phyloP scores from a whole-genome alignment of 73 alveolate genomes.

The Tetrahymena malaccensis region DNA sequence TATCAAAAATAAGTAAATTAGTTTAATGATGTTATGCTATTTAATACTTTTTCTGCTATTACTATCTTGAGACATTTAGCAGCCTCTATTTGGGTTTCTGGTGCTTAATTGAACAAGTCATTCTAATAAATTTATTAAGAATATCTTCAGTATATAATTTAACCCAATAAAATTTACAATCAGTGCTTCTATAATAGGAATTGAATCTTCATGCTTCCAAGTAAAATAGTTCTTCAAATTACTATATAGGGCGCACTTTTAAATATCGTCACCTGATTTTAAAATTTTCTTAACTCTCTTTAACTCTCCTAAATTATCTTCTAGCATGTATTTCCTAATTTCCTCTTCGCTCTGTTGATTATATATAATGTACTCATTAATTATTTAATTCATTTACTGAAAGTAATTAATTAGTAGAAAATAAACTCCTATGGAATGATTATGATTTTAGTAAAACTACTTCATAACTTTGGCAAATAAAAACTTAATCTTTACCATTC shows the following conservation, averaged over 20 bases:
- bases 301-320: background rate
- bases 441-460: background rate
- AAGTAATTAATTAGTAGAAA: background rate
- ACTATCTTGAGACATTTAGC: background rate
- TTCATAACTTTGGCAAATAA: background rate
- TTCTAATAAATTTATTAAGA: background rate
- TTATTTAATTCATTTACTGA: background rate
- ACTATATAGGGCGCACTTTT: background rate
- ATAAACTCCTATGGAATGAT: background rate
- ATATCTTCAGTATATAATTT: background rate
- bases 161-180: background rate
- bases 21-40: background rate
- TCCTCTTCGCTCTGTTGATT: background rate
- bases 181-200: background rate
- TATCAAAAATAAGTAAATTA: no score
- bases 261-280: background rate
- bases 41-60: background rate
- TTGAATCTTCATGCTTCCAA: background rate
- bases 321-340: background rate
- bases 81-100: background rate
- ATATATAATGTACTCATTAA: no score
- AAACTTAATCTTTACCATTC: background rate
- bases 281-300: background rate
- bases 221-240: background rate
- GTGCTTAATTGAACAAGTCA: background rate